Conservation (phyloP, 1,139 yeast species). For the Sugiyamaella xylanicola region DNA sequence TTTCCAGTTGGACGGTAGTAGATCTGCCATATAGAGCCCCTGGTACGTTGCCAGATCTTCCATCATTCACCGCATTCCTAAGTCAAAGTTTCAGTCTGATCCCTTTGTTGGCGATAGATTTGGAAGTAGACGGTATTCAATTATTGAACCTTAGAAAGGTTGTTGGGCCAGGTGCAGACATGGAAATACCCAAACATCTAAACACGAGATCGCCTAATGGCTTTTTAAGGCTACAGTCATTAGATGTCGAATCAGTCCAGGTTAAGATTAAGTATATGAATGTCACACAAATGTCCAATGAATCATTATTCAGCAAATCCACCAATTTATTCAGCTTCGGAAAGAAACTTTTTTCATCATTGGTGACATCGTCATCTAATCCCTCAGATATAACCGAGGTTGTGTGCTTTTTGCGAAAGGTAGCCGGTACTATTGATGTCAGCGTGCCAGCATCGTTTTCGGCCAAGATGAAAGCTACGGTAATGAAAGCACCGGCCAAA, state of each 20-base stretch:
- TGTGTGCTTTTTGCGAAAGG: slow-evolving; percentile 38
- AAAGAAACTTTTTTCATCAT: slow-evolving; percentile 38
- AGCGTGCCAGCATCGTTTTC: slow-evolving; percentile 40
- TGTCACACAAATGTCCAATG: slow-evolving; percentile 39
- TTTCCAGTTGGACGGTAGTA: slow-evolving; percentile 42
- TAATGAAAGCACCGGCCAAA: slow-evolving; percentile 48
- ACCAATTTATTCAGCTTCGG: slow-evolving; percentile 40
- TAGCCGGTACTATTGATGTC: slow-evolving; percentile 41
- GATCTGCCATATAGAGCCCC: slow-evolving; percentile 44
- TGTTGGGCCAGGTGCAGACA: slow-evolving; percentile 31
- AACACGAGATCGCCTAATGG: slow-evolving; percentile 36
- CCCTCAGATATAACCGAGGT: slow-evolving; percentile 42
- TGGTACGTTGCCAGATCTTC: slow-evolving; percentile 40
- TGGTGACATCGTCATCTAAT: slow-evolving; percentile 38
- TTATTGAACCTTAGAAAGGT: slow-evolving; percentile 39
- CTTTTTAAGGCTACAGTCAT: slow-evolving; percentile 33
- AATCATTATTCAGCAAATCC: slow-evolving; percentile 3
- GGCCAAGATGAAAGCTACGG: slow-evolving; percentile 43
- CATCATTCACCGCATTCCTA: slow-evolving; percentile 44
- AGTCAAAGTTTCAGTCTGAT: slow-evolving; percentile 46
- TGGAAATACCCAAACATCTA: slow-evolving; percentile 37
- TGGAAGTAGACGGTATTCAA: slow-evolving; percentile 38
- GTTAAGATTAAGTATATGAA: slow-evolving; percentile 43
- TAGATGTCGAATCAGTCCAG: slow-evolving; percentile 39
- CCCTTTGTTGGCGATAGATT: slow-evolving; percentile 38